Evolutionary conservation across 257 asterid species (phyloP), one percentile per base, ranked within the genome.

Genomic region (Paraleonurus japonicus): DNA sequence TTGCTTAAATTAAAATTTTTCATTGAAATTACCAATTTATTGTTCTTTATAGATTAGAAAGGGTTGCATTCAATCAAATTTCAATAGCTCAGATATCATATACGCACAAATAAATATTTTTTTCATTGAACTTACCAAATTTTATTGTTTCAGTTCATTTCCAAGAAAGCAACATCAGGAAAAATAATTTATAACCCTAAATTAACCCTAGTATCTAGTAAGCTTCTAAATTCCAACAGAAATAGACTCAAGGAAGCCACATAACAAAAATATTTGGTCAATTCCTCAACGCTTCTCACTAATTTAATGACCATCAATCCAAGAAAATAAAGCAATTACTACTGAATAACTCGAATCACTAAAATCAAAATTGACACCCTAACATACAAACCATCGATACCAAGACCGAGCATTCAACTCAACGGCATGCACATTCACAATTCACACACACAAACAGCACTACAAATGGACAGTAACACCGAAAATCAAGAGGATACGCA

Each of bases 401-500:
- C 65, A 43, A 47, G 4, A n/a, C 73, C 68, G 51, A 67, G 6
- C 77, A 76, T 69, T 69, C 70, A 66, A 70, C 80, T 26, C 80
- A 68, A 71, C 81, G 75, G 32, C 67, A 71, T 51, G 71, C 78
- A 65, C 79, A 86, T 50, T 78, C 77, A 12, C 71, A 71, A 64
- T 65, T 45, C 79, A 67, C 55, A 45, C 66, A 50, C 71, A 66
- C 41, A 71, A 17, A 68, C 48, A 68, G 9, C 27, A 53, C 37
- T 4, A 26, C 48, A 63, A 0, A 57, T 8, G 57, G 37, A 63
- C 3, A 68, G 16, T 43, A 51, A 60, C 41, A 15, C 57, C 48
- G 65, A 59, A 65, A 23, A 59, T 30, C 39, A 63, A 83, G 63
- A 88, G 96, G 96, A 92, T 92, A 95, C 98, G 99, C 82, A 95